These are phyloP conservation scores for Oryza brachyantha DNA, from an alignment of 176 grass and related monocot genomes.

Conservation along the genomic window DNA sequence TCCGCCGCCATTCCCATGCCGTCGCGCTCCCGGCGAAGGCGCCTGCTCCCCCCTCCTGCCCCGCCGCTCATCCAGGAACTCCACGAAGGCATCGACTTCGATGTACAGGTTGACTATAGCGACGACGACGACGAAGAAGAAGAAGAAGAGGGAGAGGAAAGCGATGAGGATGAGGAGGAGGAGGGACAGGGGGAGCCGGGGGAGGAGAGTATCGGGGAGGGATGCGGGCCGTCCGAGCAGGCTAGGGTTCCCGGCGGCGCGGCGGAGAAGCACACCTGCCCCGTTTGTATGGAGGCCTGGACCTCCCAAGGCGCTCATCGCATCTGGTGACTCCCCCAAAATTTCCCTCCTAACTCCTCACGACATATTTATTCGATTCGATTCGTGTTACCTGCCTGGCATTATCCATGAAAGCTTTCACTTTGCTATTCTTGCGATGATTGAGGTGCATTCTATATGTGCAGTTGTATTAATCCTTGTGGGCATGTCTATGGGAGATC, in stretches of 20 bases:
- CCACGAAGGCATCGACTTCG: background rate
- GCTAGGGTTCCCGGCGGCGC: conserved; percentile 26
- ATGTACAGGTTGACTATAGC: conserved; percentile 1
- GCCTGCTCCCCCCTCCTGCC: background rate
- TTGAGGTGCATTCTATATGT: conserved; percentile 18
- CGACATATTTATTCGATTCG: background rate
- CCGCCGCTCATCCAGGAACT: background rate
- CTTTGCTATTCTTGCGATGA: background rate
- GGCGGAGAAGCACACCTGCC: conserved; percentile 45
- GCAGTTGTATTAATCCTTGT: conserved; percentile 75
- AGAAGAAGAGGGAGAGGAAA: background rate
- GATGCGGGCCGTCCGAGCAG: background rate
- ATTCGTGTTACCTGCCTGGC: background rate
- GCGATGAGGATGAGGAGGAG: background rate
- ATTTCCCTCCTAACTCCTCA: background rate
- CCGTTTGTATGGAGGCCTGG: conserved; percentile 84
- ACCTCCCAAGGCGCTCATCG: conserved; percentile 65
- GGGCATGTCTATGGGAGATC: conserved; percentile 94
- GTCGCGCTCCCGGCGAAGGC: background rate
- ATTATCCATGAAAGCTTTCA: background rate
- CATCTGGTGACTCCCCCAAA: conserved; percentile 57
- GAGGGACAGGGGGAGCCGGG: background rate
- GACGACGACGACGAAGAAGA: conserved; percentile 11
- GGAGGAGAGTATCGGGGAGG: background rate
- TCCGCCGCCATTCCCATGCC: background rate